Base-by-base conservation (phyloP, 768 basidiomycete species). In the Clitopilus passeckerianus region DNA sequence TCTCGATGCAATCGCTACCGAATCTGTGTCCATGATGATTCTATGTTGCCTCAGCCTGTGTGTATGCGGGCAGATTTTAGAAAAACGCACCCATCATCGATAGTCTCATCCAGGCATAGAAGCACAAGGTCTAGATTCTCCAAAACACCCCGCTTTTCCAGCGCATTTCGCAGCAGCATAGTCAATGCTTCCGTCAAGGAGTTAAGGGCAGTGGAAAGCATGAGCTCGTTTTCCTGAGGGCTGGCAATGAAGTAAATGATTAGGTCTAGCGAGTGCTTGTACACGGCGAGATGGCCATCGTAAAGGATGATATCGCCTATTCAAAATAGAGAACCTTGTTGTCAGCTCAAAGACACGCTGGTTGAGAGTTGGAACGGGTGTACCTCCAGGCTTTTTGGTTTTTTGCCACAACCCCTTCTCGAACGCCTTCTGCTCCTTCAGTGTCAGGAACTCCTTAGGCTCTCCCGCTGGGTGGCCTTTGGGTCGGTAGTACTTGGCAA, bases 381-480 rank as follows among this genome's bases (percentile, higher is more conserved):
- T 72, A 96, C 95, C 93, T 75, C 91, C 91, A 12, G 91, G 80
- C 70, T 95, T 93, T 75, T 94, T 94, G 0, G 96, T 97, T 76
- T 99, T 99, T 66, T 92, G 88, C 83, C 87, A 96, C 34, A 98
- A 78, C 0, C 90, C 90, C 78, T 97, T 96, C 79, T 99, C 97
- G 70, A 98, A 98, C 8, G 87, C 84, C 57, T 91, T 89, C 71
- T 97, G 96, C 68, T 99, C 96, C 72, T 98, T 98, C 65, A 93
- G 70, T 5, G 85, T 84, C 14, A 79, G 74, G 24, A 90, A 77
- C 53, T 83, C 79, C 66, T 89, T 89, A 59, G 77, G 73, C 73
- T 90, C 77, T 73, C 85, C 80, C 43, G 81, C 75, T 0, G 83
- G 83, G 62, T 86, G 82, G 57, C 78, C 80, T 70, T 89, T 80